Conservation (phyloP, 2,329 filamentous ascomycete species). For the Ascochyta lentis region DNA sequence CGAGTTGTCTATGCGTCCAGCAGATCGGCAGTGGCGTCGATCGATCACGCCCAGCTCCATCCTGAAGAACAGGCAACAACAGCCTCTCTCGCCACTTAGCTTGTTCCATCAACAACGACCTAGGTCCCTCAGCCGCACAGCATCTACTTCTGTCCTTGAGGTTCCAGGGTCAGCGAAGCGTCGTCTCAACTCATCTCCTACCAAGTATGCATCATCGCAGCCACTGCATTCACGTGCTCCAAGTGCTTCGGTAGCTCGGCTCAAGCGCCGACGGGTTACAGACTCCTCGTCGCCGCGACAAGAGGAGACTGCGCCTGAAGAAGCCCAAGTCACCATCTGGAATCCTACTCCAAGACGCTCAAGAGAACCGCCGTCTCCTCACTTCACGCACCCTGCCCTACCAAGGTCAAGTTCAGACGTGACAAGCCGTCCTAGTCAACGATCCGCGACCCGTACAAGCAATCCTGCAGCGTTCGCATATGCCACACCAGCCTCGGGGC, state of each 20-base stretch:
- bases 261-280: slow-evolving; percentile 57
- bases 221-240: slow-evolving; percentile 48
- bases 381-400: slow-evolving; percentile 41
- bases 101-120: slow-evolving; percentile 39
- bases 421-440: slow-evolving; percentile 54
- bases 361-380: slow-evolving; percentile 53
- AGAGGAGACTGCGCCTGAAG: slow-evolving; percentile 16
- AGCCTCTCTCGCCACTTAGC: slow-evolving; percentile 47
- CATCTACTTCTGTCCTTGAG: slow-evolving; percentile 39
- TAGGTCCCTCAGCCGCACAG: slow-evolving; percentile 34
- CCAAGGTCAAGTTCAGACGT: slow-evolving; percentile 41
- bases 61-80: slow-evolving; percentile 37
- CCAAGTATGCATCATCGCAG: slow-evolving; percentile 39
- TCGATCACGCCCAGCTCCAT: slow-evolving; percentile 46
- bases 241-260: slow-evolving; percentile 35
- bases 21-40: slow-evolving; percentile 42
- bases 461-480: slow-evolving; percentile 68
- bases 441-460: slow-evolving; percentile 36
- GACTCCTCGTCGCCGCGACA: slow-evolving; percentile 36
- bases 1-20: slow-evolving; percentile 44
- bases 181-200: slow-evolving; percentile 36
- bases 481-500: slow-evolving; percentile 72
- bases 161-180: slow-evolving; percentile 38
- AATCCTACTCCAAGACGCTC: slow-evolving; percentile 53
- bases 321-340: slow-evolving; percentile 41